These are phyloP conservation scores for Sporothrix luriei DNA, from an alignment of 2,329 filamentous ascomycete genomes.

Conservation along the genomic window DNA sequence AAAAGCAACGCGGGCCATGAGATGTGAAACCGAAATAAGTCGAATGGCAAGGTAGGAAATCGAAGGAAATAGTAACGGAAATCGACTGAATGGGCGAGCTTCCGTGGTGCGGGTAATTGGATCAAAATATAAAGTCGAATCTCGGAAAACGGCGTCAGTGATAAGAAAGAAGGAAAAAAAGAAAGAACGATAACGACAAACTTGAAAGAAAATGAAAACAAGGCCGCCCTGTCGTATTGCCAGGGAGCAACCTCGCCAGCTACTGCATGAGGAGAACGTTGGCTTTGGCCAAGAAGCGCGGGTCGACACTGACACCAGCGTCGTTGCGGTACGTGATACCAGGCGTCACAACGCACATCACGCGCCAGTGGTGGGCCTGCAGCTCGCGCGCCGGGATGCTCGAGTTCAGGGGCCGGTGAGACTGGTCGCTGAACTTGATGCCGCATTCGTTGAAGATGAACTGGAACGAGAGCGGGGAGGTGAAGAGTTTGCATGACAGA, in stretches of 20 bases:
- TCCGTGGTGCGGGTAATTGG: too few relatives aligned
- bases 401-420: conserved; percentile 53
- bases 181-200: not conserved
- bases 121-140: too few relatives aligned
- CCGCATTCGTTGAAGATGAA: conserved; percentile 54
- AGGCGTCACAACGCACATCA: conserved; percentile 59
- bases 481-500: conserved; percentile 53
- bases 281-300: conserved; percentile 50
- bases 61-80: not conserved
- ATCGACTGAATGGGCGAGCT: too few relatives aligned
- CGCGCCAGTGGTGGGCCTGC: conserved; percentile 54
- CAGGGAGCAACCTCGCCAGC: not conserved
- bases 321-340: conserved; percentile 59
- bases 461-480: conserved; percentile 43
- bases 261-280: conserved; percentile 53
- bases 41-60: not conserved
- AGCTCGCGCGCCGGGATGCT: conserved; percentile 48
- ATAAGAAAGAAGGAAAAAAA: not conserved
- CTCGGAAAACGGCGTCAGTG: not conserved
- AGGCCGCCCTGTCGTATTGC: too few relatives aligned
- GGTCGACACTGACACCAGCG: conserved; percentile 49
- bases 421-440: conserved; percentile 52
- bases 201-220: not conserved
- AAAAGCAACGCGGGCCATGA: not conserved
- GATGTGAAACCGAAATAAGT: not conserved